phyloP scores from a whole-genome alignment of 2,329 filamentous ascomycete species.

The Trichoderma guizhouense region DNA sequence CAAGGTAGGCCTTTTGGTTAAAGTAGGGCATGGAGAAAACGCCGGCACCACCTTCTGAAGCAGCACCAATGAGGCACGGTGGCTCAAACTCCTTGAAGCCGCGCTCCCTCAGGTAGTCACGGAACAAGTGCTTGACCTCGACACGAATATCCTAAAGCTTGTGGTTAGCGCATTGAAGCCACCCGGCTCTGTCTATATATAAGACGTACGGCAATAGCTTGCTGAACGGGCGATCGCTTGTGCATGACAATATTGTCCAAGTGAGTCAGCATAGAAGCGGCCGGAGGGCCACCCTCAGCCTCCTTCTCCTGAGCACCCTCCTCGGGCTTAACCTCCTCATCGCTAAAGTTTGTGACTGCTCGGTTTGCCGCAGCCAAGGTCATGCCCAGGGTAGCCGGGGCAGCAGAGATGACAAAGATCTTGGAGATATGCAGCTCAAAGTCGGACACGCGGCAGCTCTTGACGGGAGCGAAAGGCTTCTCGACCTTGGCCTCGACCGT shows the following conservation, averaged over 20 bases:
- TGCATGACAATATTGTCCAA: constrained; percentile 92
- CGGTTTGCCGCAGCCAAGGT: constrained; percentile 54
- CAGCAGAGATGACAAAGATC: constrained; percentile 71
- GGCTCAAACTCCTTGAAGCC: constrained; percentile 84
- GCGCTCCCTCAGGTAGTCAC: constrained; percentile 71
- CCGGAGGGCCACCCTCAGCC: constrained; percentile 40
- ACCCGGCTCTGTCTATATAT: constrained; percentile 32
- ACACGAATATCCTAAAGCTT: constrained; percentile 35
- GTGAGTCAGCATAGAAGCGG: constrained; percentile 76
- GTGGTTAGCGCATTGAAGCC: neutral
- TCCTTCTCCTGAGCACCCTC: constrained; percentile 39
- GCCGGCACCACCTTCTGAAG: constrained; percentile 88
- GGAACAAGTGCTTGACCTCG: constrained; percentile 67
- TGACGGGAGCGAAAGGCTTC: constrained; percentile 81
- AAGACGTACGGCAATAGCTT: constrained; percentile 68
- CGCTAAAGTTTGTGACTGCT: constrained; percentile 56
- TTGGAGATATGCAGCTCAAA: constrained; percentile 87
- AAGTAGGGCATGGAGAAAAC: constrained; percentile 93
- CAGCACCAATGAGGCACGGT: constrained; percentile 82
- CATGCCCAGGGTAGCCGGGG: constrained; percentile 56
- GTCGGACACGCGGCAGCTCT: constrained; percentile 75
- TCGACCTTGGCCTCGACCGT: constrained; percentile 76
- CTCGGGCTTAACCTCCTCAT: constrained; percentile 45
- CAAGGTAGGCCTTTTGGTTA: constrained; percentile 73
- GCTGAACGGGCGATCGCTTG: constrained; percentile 85